Evolutionary conservation across 176 grass and related monocot genomes (phyloP).

Genomic region (Paspalum notatum): DNA sequence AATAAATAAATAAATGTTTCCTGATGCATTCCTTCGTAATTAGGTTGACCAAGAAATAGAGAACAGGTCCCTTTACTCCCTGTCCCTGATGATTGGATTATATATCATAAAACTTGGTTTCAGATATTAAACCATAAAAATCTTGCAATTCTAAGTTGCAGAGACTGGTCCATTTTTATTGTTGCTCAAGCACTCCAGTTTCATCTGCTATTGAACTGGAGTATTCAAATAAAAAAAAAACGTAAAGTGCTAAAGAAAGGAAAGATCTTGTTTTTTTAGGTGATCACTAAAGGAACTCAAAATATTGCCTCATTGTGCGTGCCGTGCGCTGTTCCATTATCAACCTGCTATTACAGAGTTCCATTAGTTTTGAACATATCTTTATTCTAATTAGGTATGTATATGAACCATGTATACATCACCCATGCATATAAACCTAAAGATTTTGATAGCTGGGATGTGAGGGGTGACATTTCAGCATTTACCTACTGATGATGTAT

Average conservation of each 20-base stretch:
- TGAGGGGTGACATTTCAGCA: background rate
- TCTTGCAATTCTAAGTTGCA: background rate
- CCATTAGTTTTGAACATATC: background rate
- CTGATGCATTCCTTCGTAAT: background rate
- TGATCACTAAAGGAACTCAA: constrained; percentile 4
- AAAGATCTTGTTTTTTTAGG: background rate
- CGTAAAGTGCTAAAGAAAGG: background rate
- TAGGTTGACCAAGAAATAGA: background rate
- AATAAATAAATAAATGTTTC: too few relatives aligned
- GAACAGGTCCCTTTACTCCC: background rate
- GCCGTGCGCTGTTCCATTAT: background rate
- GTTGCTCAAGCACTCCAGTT: constrained; percentile 18
- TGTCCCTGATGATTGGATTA: background rate
- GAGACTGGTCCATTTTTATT: background rate
- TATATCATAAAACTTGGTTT: background rate
- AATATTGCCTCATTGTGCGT: background rate
- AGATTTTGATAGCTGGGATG: background rate
- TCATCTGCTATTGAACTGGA: background rate
- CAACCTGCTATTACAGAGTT: background rate
- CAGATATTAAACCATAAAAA: background rate
- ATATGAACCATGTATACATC: background rate
- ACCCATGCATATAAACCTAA: background rate
- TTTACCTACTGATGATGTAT: background rate
- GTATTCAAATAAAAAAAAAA: constrained; percentile 5
- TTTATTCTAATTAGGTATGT: background rate